Base-by-base conservation (phyloP, 352 stramenopile species). In the Pythium apleroticum region DNA sequence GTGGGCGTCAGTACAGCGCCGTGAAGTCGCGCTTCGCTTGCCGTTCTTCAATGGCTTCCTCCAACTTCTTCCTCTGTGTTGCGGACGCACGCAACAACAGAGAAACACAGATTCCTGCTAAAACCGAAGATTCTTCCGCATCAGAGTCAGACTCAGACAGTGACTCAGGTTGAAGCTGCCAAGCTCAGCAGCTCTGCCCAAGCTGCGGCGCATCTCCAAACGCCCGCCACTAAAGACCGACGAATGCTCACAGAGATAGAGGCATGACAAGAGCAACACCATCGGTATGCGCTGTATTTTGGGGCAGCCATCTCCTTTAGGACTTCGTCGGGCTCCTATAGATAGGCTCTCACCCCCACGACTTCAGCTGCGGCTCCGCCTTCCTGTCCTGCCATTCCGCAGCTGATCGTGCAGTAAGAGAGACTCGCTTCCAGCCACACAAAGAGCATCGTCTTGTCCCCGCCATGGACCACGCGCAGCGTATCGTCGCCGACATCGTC, bases 401-500 rank as follows among this genome's bases (percentile, higher is more conserved):
- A 41, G 35, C 14, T 12, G 14, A 41, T 9, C 11, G 11, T 19
- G 14, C 0, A 41, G 35, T 4, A 41, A 12, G 14, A 17, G 4
- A 19, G 10, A 41, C 35, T 5, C 11, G 9, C 30, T 33, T 33
- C 30, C 30, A 33, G 30, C 30, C 30, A 33, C 9, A 33, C 4
- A 33, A 33, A 33, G 9, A 50, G n/a, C 31, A 50, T n/a, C n/a
- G n/a, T n/a, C n/a, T n/a, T n/a, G n/a, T 7, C 31, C 4, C 20
- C 20, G 52, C 58, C 9, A 90, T 90, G 81, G 79, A 90, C 60
- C 78, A 80, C 46, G 78, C 83, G 9, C 77, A 86, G 66, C 76
- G 75, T 9, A 76, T 93, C 52, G 79, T 93, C 5, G 68, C 75
- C 11, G 82, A 93, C 60, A 88, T 93, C 37, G 77, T 92, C 9